phyloP scores from a whole-genome alignment of 2,329 filamentous ascomycete genomes.

The Colletotrichum kahawae region DNA sequence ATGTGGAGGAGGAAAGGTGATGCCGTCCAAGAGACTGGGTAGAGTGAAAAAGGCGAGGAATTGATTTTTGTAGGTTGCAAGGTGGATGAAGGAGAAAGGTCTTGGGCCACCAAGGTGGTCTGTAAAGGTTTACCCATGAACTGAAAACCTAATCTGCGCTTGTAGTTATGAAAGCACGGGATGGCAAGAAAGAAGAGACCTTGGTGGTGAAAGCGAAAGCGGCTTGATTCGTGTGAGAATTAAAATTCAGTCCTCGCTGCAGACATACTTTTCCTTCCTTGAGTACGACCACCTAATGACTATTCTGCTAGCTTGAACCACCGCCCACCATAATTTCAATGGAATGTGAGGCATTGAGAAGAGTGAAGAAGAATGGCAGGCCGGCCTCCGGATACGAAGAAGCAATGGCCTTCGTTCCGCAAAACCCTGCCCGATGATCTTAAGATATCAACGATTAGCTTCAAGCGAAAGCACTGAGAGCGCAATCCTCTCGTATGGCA shows the following conservation, averaged over 20 bases:
- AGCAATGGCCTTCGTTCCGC: not conserved
- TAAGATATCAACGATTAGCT: no score
- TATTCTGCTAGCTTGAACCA: not conserved
- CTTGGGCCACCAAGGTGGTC: not conserved
- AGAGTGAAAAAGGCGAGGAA: no score
- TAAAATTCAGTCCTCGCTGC: rapidly evolving
- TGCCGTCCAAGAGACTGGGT: no score
- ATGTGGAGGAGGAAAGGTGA: no score
- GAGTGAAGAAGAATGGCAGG: not conserved
- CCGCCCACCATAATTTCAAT: not conserved
- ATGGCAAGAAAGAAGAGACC: not conserved
- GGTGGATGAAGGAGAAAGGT: not conserved
- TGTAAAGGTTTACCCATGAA: not conserved
- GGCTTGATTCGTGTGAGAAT: rapidly evolving
- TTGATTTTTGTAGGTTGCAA: not conserved
- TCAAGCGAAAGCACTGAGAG: no score
- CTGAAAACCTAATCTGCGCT: not conserved
- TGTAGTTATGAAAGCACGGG: not conserved
- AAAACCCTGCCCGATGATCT: not conserved
- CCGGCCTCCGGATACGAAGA: not conserved
- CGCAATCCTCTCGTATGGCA: not conserved
- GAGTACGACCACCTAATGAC: no score
- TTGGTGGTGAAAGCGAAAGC: not conserved
- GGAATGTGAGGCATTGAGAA: not conserved
- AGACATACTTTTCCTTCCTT: no score